phyloP scores from a whole-genome alignment of 805 yeast species.

The Candida ortonii region DNA sequence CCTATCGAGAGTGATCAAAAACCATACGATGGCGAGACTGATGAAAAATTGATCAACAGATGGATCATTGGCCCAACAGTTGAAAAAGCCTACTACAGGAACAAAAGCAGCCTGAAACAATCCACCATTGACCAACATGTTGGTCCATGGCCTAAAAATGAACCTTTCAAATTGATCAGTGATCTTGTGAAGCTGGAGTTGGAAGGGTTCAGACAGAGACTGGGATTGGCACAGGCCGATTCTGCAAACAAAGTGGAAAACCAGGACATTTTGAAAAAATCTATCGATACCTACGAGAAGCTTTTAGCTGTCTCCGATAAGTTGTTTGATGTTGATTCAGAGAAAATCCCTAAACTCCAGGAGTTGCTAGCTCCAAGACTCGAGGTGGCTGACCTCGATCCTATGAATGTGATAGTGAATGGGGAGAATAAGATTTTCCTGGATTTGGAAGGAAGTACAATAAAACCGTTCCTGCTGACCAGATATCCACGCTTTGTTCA shows the following conservation, averaged over 20 bases:
- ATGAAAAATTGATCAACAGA: conserved; percentile 53
- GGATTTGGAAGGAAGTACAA: conserved; percentile 79
- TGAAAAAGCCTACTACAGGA: conserved; percentile 75
- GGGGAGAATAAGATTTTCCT: conserved; percentile 50
- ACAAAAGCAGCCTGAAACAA: conserved; percentile 52
- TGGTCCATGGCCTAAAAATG: conserved; percentile 74
- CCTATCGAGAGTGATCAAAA: conserved; percentile 29
- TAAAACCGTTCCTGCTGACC: conserved; percentile 79
- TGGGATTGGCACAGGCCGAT: conserved; percentile 54
- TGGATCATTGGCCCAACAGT: conserved; percentile 92
- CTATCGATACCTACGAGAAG: conserved; percentile 60
- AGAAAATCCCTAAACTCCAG: conserved; percentile 57
- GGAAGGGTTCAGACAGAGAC: conserved; percentile 53
- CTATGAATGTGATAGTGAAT: conserved; percentile 72
- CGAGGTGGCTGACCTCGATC: conserved; percentile 81
- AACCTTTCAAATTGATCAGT: conserved; percentile 60
- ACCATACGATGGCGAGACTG: conserved; percentile 61
- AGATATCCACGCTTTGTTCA: conserved; percentile 80
- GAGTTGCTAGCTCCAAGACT: conserved; percentile 72
- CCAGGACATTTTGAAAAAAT: conserved; percentile 41
- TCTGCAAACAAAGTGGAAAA: conserved; percentile 45
- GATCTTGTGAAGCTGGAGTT: conserved; percentile 66
- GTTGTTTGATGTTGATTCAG: conserved; percentile 53
- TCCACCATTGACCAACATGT: conserved; percentile 46
- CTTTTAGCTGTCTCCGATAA: conserved; percentile 53